Evolutionary conservation across 768 basidiomycete species (phyloP), one percentile per base, ranked within the genome.

Genomic region (Lactarius tabidus): DNA sequence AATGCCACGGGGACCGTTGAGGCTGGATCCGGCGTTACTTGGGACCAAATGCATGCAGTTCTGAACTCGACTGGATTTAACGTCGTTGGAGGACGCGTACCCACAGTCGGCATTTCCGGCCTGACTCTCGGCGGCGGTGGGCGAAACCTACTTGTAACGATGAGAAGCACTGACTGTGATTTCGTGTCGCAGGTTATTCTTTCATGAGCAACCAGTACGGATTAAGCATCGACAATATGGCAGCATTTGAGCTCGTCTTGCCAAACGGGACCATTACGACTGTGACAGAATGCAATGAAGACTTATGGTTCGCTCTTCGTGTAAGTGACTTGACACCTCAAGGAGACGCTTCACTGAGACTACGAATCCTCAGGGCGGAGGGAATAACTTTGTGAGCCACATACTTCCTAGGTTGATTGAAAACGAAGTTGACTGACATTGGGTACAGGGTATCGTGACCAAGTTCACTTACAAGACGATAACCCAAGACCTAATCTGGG

Each of bases 151-250:
- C n/a, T n/a, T n/a, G n/a, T n/a, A n/a, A n/a, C n/a, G n/a, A n/a
- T n/a, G n/a, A n/a, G n/a, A n/a, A n/a, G n/a, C n/a, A n/a, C n/a
- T n/a, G n/a, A n/a, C n/a, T n/a, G n/a, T n/a, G n/a, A n/a, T n/a
- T n/a, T n/a, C n/a, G n/a, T n/a, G n/a, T n/a, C n/a, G n/a, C n/a
- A n/a, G n/a, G n/a, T n/a, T n/a, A n/a, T n/a, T n/a, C n/a, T n/a
- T n/a, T n/a, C n/a, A n/a, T n/a, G n/a, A n/a, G n/a, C n/a, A n/a
- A n/a, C n/a, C n/a, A n/a, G n/a, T n/a, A n/a, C n/a, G n/a, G n/a
- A n/a, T n/a, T n/a, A n/a, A n/a, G n/a, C n/a, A n/a, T n/a, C 43
- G 78, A 79, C 65, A 78, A 76, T 59, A 57, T 79, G 33, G 63
- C 59, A 15, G 71, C 59, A 31, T 71, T 68, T 14, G 59, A 74